These are phyloP conservation scores for Hyphopichia homilentoma DNA, from an alignment of 805 yeast genomes.

Conservation along the genomic window DNA sequence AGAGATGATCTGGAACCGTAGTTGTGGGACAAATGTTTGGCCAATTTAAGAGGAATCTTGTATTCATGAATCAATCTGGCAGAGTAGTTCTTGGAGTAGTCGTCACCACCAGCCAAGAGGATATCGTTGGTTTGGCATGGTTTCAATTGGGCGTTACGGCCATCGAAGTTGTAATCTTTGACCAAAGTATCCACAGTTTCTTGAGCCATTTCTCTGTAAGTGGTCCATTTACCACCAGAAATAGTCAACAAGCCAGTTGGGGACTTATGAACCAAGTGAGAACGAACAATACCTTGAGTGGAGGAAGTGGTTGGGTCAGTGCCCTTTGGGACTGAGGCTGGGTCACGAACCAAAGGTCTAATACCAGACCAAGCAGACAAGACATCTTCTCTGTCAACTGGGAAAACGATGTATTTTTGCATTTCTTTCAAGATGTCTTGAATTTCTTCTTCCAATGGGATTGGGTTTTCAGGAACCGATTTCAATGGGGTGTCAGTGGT, in stretches of 20 bases:
- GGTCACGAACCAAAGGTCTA: slow-evolving; percentile 89
- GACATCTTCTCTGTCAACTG: slow-evolving; percentile 86
- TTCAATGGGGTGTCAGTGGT: slow-evolving; percentile 89
- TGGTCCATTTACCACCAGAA: slow-evolving; percentile 98
- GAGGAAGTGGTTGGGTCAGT: slow-evolving; percentile 38
- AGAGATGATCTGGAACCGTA: slow-evolving; percentile 89
- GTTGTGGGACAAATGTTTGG: slow-evolving; percentile 78
- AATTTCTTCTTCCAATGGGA: slow-evolving; percentile 85
- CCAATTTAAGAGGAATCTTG: slow-evolving; percentile 66
- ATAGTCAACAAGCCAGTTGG: slow-evolving; percentile 79
- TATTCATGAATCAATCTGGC: slow-evolving; percentile 80
- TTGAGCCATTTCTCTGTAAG: slow-evolving; percentile 96
- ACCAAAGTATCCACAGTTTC: slow-evolving; percentile 81
- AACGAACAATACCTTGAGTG: slow-evolving; percentile 89
- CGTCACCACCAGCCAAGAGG: slow-evolving; percentile 76
- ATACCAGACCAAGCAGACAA: slow-evolving; percentile 96
- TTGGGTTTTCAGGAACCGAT: slow-evolving; percentile 68
- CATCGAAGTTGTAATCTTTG: slow-evolving; percentile 38
- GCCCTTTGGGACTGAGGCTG: slow-evolving; percentile 47
- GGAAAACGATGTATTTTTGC: slow-evolving; percentile 85
- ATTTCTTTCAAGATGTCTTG: slow-evolving; percentile 82
- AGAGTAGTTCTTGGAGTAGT: slow-evolving; percentile 67
- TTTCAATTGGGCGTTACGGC: slow-evolving; percentile 18
- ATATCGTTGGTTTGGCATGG: slow-evolving; percentile 53
- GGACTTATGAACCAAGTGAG: slow-evolving; percentile 74